Evolutionary conservation across 2,329 filamentous ascomycete genomes (phyloP).

Genomic region (Arthrobotrys entomopaga): DNA sequence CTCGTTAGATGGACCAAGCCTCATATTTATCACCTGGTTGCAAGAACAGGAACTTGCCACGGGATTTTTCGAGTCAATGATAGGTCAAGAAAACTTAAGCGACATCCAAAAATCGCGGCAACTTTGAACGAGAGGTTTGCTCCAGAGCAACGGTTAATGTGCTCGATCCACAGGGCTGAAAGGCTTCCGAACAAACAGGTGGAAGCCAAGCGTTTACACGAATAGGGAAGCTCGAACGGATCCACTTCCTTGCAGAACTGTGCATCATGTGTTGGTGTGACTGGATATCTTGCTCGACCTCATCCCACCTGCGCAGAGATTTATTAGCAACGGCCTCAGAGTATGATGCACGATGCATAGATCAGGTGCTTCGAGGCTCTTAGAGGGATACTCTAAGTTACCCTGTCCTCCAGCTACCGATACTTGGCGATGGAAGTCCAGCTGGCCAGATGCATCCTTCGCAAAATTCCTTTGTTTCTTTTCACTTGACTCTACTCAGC

Average conservation of each 20-base stretch:
- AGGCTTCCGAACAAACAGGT: not conserved
- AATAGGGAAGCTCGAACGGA: constrained; percentile 6
- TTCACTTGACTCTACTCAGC: constrained; percentile 10
- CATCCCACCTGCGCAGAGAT: not conserved
- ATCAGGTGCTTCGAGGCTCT: constrained; percentile 22
- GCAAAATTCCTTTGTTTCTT: not conserved
- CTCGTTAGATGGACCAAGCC: not conserved
- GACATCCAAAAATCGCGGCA: constrained; percentile 3
- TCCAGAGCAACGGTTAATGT: not conserved
- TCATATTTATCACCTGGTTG: not conserved
- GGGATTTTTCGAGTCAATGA: not conserved
- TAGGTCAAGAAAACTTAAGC: too few species aligned
- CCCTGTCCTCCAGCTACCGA: too few species aligned
- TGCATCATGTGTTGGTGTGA: constrained; percentile 19
- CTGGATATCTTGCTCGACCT: too few species aligned
- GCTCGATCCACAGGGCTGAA: not conserved
- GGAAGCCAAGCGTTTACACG: not conserved
- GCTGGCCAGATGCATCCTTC: too few species aligned
- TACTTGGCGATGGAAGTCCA: too few species aligned
- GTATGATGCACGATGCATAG: not conserved
- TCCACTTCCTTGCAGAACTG: not conserved
- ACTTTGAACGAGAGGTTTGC: constrained; percentile 1
- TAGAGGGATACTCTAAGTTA: too few species aligned
- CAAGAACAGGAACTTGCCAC: constrained; percentile 19
- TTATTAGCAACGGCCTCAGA: not conserved